phyloP scores from a whole-genome alignment of 495 filamentous ascomycete genomes.

The Trichoderma erinaceum region DNA sequence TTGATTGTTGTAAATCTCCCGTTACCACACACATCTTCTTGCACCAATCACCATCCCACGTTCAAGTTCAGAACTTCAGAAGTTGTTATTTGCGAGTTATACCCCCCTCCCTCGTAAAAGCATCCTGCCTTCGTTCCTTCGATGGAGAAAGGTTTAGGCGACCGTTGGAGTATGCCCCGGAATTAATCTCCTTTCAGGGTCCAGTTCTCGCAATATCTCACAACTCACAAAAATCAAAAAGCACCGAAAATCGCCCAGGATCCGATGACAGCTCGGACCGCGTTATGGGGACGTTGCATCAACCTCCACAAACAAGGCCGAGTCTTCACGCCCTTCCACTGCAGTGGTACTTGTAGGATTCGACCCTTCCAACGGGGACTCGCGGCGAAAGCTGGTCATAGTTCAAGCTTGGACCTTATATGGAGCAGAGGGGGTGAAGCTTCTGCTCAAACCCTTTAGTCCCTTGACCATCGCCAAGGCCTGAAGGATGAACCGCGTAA shows the following conservation, averaged over 20 bases:
- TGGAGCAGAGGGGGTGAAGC: neutral
- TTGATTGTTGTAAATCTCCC: too few species aligned
- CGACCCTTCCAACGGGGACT: neutral
- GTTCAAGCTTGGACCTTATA: neutral
- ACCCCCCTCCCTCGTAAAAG: neutral
- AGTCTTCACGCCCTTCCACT: neutral
- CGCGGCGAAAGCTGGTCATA: neutral
- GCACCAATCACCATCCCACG: too few species aligned
- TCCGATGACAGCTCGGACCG: constrained; percentile 8
- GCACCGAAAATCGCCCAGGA: neutral
- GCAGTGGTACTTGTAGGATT: neutral
- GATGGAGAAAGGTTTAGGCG: neutral
- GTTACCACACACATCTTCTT: too few species aligned
- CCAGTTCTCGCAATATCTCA: neutral
- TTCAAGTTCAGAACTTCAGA: too few species aligned
- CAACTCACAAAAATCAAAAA: neutral
- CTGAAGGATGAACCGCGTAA: neutral
- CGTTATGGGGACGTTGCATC: neutral
- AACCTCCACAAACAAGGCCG: constrained; percentile 11
- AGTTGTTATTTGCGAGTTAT: too few species aligned
- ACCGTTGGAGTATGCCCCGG: neutral
- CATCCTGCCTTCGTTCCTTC: neutral
- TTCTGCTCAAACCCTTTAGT: neutral
- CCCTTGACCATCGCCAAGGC: neutral
- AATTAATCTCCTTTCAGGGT: constrained; percentile 4